Conservation (phyloP, 2,329 filamentous ascomycete genomes). For the Colletotrichum lentis region DNA sequence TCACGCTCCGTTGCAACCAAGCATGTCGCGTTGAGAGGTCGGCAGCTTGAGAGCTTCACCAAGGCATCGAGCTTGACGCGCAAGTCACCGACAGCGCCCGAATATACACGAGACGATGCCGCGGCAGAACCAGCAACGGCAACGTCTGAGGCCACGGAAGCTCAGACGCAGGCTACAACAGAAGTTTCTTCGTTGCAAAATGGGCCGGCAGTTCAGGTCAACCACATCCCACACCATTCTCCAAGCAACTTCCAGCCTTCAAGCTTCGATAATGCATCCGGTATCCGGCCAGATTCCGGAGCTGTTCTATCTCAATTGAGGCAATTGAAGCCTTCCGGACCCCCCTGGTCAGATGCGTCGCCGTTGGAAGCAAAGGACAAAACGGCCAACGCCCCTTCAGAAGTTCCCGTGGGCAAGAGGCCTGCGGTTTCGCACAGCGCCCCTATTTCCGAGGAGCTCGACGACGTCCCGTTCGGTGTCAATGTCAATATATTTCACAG, state of each 20-base stretch:
- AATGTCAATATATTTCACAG: slow-evolving; percentile 61
- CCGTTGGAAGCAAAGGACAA: slow-evolving; percentile 5
- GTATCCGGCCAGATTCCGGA: slow-evolving; percentile 21
- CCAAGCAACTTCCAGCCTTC: slow-evolving; percentile 5
- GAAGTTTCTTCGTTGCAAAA: neutral
- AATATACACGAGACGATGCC: slow-evolving; percentile 4
- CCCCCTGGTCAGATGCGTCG: slow-evolving; percentile 33
- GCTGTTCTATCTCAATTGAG: slow-evolving; percentile 35
- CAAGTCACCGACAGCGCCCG: slow-evolving; percentile 18
- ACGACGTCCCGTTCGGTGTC: slow-evolving; percentile 52
- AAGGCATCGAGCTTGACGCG: slow-evolving; percentile 55
- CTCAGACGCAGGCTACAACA: neutral
- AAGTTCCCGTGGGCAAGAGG: neutral
- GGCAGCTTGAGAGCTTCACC: slow-evolving; percentile 62
- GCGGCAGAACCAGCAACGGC: neutral
- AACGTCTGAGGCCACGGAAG: neutral
- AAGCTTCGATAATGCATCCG: slow-evolving; percentile 7
- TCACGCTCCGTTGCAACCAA: slow-evolving; percentile 72
- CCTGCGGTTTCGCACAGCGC: slow-evolving; percentile 6
- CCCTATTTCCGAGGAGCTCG: slow-evolving; percentile 39
- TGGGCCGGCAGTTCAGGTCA: neutral
- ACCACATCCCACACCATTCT: slow-evolving; percentile 32
- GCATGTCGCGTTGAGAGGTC: slow-evolving; percentile 65
- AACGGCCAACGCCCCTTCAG: neutral
- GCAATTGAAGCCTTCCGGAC: slow-evolving; percentile 20